These are phyloP conservation scores for Vigna hirtella DNA, from an alignment of 306 rosid genomes.

Conservation along the genomic window DNA sequence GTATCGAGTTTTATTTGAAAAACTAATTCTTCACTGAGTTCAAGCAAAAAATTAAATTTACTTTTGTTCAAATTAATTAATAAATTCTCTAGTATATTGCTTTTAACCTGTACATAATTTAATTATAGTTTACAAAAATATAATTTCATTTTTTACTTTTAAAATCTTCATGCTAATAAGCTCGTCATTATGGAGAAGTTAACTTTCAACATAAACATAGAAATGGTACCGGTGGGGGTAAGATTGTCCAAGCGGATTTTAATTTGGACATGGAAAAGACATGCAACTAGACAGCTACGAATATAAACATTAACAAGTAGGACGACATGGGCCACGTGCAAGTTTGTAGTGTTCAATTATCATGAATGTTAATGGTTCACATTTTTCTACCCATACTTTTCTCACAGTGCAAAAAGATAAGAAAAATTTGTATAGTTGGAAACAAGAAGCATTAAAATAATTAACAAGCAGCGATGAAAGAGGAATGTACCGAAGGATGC, in stretches of 20 bases:
- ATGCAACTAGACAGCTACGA: slow-evolving; percentile 23
- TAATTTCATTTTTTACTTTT: no score
- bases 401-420: background rate
- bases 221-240: slow-evolving; percentile 26
- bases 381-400: background rate
- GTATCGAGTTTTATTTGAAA: background rate
- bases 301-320: slow-evolving; percentile 4
- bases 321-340: slow-evolving; percentile 48
- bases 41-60: no score
- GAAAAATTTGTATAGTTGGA: background rate
- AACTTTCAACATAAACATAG: background rate
- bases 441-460: background rate
- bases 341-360: slow-evolving; percentile 22
- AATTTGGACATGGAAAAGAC: background rate
- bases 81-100: no score
- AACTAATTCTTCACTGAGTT: no score
- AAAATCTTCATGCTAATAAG: no score
- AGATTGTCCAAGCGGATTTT: background rate
- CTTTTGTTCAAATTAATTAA: no score
- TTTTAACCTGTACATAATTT: no score
- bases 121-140: no score
- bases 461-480: background rate
- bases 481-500: slow-evolving; percentile 81
- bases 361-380: slow-evolving; percentile 23
- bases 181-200: no score